phyloP scores from a whole-genome alignment of 1,139 yeast species.

The Pichia cactophila region DNA sequence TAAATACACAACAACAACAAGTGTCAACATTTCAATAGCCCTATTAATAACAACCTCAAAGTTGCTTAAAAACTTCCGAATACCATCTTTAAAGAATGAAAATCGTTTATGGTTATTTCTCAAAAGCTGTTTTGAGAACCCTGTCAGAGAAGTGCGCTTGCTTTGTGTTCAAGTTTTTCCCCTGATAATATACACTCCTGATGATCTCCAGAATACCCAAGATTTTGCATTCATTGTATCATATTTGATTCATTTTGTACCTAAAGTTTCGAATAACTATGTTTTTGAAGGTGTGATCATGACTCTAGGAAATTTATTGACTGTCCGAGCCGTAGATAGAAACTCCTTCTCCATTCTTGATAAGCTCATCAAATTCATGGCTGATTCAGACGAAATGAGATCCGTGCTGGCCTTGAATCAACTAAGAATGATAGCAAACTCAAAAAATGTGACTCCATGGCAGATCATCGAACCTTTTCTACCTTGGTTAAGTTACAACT shows the following conservation, averaged over 20 bases:
- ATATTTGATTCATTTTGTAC: constrained; percentile 33
- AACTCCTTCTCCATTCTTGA: constrained; percentile 53
- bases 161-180: constrained; percentile 43
- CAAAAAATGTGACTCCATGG: constrained; percentile 46
- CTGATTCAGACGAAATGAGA: constrained; percentile 53
- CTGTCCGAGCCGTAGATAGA: constrained; percentile 48
- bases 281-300: constrained; percentile 57
- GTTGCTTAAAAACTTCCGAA: constrained; percentile 42
- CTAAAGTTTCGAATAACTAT: constrained; percentile 27
- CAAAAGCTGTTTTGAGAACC: constrained; percentile 25
- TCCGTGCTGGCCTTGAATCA: constrained; percentile 58
- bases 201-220: constrained; percentile 29
- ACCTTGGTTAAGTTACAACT: constrained; percentile 61
- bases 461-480: constrained; percentile 73
- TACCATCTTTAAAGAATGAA: constrained; percentile 28
- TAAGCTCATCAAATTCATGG: constrained; percentile 51
- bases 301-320: constrained; percentile 55
- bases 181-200: constrained; percentile 33
- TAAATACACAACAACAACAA: constrained; percentile 19
- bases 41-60: constrained; percentile 40
- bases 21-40: constrained; percentile 31
- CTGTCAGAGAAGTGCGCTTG: constrained; percentile 46
- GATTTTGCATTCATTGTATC: constrained; percentile 35
- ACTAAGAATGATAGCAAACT: constrained; percentile 39
- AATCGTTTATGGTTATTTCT: constrained; percentile 26